Evolutionary conservation across 176 grass and related monocot species (phyloP), one percentile per base, ranked within the genome.

Genomic region (Thalia dealbata): DNA sequence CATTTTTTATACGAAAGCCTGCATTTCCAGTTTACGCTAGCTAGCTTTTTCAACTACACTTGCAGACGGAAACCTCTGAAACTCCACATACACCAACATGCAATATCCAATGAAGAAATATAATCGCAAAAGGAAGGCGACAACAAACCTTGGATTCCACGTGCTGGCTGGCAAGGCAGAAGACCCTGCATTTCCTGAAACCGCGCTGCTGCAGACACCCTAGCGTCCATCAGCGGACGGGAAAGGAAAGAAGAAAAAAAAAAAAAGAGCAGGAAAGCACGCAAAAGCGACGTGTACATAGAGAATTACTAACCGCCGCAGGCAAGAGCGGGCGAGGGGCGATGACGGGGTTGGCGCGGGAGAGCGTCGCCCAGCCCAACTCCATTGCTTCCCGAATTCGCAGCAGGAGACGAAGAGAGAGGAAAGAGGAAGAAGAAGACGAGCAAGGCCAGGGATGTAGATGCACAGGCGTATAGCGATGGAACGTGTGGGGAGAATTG

Each of bases 321-420:
- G 38, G 38, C 2, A 6, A 42, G 38, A 22, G 65, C 19, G 19
- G 48, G 24, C 50, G 70, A 3, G 70, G 70, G 25, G 70, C 45
- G 48, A 72, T 29, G 43, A 46, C 18, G 70, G 24, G 29, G 70
- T 51, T 72, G 70, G 46, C 70, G 45, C 70, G 70, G 30, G 46
- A 72, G 26, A 72, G 70, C 48, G 70, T 72, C 70, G 24, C 25
- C 70, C 70, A 72, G 25, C 70, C 25, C 70, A 72, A 28, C 50
- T 51, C 70, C 70, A 72, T 72, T 52, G 18, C 27, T 63, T 11
- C 25, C 29, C 61, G 25, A 14, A n/a, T 28, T 63, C 25, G 61
- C 23, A 44, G 65, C 30, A 43, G 65, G 35, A 44, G 35, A 14
- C 9, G n/a, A 18, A 11, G 38, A 68, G 7, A 19, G 13, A 35